phyloP scores from a whole-genome alignment of 2,329 filamentous ascomycete species.

The Colletotrichum trifolii region DNA sequence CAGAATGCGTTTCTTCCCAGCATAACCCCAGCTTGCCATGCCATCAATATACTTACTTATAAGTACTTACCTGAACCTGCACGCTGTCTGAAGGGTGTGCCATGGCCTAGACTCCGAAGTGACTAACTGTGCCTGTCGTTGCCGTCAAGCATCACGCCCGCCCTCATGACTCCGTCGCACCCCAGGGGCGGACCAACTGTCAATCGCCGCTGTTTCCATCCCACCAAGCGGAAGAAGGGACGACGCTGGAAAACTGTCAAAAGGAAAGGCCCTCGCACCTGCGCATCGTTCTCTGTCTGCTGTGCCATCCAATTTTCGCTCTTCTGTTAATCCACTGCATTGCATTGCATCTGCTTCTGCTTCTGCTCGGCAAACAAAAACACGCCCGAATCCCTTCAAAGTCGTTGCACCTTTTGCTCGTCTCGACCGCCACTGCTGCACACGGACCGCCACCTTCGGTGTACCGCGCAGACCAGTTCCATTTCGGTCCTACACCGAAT shows the following conservation, averaged over 20 bases:
- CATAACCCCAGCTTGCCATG: conserved; percentile 25
- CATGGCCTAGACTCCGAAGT: too few relatives aligned
- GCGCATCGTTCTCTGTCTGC: background rate
- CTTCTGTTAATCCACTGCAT: background rate
- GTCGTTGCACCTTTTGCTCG: too few relatives aligned
- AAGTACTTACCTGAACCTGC: conserved; percentile 13
- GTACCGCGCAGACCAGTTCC: too few relatives aligned
- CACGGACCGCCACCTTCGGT: too few relatives aligned
- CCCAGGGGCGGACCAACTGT: background rate
- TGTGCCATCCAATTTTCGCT: conserved; percentile 14
- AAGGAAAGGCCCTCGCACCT: conserved; percentile 27
- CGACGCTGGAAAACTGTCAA: conserved; percentile 26
- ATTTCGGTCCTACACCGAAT: background rate
- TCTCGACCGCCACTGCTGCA: too few relatives aligned
- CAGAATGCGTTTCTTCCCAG: conserved; percentile 25
- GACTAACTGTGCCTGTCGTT: conserved; percentile 31
- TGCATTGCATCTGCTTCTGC: conserved; percentile 14
- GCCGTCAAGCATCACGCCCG: conserved; percentile 16
- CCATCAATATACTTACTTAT: too few relatives aligned
- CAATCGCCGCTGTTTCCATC: conserved; percentile 17
- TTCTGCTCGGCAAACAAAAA: background rate
- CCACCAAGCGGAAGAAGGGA: conserved; percentile 28
- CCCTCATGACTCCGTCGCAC: conserved; percentile 29
- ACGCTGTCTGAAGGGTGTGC: conserved; percentile 28
- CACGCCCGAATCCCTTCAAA: too few relatives aligned